phyloP scores from a whole-genome alignment of 78 protist species.

The Tieghemostelium lacteum region DNA sequence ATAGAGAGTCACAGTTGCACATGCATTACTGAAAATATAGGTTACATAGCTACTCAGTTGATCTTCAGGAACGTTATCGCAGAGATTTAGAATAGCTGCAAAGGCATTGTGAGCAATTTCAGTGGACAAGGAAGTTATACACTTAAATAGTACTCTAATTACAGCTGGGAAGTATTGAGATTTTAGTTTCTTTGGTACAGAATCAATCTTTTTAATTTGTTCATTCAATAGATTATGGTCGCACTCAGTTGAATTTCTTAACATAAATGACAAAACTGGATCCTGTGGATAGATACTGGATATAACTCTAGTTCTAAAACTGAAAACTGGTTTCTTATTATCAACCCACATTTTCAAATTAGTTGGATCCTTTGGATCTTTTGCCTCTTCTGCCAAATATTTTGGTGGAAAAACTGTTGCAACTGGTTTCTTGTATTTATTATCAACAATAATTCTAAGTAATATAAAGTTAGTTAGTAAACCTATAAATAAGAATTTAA shows the following conservation, averaged over 20 bases:
- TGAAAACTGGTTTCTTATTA: slow-evolving; percentile 60
- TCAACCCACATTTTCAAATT: slow-evolving; percentile 72
- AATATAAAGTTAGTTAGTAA: not conserved
- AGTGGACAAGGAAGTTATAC: not conserved
- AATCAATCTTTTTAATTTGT: slow-evolving; percentile 16
- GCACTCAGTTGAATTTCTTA: not conserved
- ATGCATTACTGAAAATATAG: slow-evolving; percentile 13
- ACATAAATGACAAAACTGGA: slow-evolving; percentile 1
- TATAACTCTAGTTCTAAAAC: slow-evolving; percentile 40
- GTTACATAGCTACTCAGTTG: not conserved
- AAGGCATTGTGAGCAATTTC: not conserved
- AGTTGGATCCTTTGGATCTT: slow-evolving; percentile 20
- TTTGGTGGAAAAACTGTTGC: slow-evolving; percentile 67
- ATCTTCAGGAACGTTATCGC: slow-evolving; percentile 36
- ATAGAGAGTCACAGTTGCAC: not conserved
- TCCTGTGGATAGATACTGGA: slow-evolving; percentile 75
- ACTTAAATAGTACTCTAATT: slow-evolving; percentile 31
- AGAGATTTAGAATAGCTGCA: slow-evolving; percentile 7
- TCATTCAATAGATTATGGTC: slow-evolving; percentile 25
- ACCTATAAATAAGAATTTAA: no score
- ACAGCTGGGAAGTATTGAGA: slow-evolving; percentile 50
- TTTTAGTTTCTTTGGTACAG: slow-evolving; percentile 18
- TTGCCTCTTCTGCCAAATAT: slow-evolving; percentile 29
- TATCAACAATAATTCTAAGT: slow-evolving; percentile 39
- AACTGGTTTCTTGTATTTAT: slow-evolving; percentile 55